Evolutionary conservation across 306 rosid genomes (phyloP).

Genomic region (Malus sieversii): DNA sequence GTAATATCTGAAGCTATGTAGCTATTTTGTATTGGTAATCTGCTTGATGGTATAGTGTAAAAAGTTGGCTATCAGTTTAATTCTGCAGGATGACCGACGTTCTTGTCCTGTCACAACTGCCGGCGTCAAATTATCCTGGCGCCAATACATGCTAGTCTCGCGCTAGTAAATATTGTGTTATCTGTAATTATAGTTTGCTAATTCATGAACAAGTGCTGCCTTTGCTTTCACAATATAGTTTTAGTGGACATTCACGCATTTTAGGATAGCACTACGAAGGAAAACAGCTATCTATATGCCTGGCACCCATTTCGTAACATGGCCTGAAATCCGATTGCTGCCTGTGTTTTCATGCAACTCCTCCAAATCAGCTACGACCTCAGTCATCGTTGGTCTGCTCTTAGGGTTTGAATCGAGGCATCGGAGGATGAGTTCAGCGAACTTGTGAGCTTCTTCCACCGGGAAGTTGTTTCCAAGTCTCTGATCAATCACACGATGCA

Average conservation of each 20-base stretch:
- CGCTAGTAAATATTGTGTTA: neutral
- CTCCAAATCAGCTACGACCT: constrained; percentile 27
- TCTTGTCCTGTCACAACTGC: neutral
- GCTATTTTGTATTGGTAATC: neutral
- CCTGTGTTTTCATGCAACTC: constrained; percentile 9
- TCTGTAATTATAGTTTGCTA: neutral
- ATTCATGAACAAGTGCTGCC: neutral
- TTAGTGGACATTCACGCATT: neutral
- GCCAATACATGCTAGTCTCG: neutral
- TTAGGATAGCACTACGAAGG: neutral
- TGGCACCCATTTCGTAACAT: neutral
- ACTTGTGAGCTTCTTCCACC: constrained; percentile 18
- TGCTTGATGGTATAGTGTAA: constrained; percentile 11
- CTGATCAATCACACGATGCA: constrained; percentile 20
- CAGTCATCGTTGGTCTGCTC: constrained; percentile 28
- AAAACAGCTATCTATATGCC: neutral
- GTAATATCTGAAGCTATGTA: constrained; percentile 8
- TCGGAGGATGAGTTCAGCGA: constrained; percentile 21
- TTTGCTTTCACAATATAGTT: neutral
- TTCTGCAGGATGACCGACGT: neutral
- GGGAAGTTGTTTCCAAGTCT: constrained; percentile 23
- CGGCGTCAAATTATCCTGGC: neutral
- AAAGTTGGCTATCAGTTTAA: constrained; percentile 4
- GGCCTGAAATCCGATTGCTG: neutral
- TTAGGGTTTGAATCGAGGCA: constrained; percentile 25